Percentiles rank a stretch among this genome's conserved stretches.
phyloP scores from a whole-genome alignment of 441 rosid species.

The Syzygium syzygioides region DNA sequence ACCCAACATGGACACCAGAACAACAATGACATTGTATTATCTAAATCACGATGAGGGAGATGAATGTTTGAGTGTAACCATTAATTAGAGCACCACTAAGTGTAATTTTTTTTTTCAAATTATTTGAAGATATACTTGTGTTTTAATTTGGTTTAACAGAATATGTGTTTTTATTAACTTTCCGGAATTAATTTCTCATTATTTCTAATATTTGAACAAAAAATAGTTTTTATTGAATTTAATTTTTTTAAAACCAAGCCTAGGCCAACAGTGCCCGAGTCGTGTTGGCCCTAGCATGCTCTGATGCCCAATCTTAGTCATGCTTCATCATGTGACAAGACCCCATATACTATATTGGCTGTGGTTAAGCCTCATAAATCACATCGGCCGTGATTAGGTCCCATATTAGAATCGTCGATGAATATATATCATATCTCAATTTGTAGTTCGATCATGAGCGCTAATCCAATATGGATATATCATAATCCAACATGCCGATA shows the following conservation, averaged over 20 bases:
- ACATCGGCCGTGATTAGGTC: too few species aligned
- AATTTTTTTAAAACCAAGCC: not conserved
- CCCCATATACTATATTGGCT: not conserved
- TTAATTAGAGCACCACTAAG: not conserved
- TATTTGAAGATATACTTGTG: not conserved
- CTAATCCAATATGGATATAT: too few species aligned
- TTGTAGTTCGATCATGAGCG: not conserved
- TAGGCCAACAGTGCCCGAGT: not conserved
- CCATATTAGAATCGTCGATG: too few species aligned
- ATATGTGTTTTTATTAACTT: not conserved
- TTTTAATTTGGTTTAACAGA: not conserved
- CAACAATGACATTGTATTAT: not conserved
- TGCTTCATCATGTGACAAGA: not conserved
- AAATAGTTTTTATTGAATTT: not conserved
- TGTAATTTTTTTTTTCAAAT: not conserved
- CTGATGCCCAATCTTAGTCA: not conserved
- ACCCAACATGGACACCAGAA: rapidly evolving
- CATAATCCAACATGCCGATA: not conserved
- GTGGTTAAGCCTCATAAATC: too few species aligned
- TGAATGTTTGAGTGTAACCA: not conserved
- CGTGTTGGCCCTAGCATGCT: not conserved
- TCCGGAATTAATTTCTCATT: not conserved
- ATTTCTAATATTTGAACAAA: too few species aligned
- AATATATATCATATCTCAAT: not conserved
- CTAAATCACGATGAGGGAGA: not conserved